Conservation (phyloP, 2,329 filamentous ascomycete species). For the Apiospora sp. region DNA sequence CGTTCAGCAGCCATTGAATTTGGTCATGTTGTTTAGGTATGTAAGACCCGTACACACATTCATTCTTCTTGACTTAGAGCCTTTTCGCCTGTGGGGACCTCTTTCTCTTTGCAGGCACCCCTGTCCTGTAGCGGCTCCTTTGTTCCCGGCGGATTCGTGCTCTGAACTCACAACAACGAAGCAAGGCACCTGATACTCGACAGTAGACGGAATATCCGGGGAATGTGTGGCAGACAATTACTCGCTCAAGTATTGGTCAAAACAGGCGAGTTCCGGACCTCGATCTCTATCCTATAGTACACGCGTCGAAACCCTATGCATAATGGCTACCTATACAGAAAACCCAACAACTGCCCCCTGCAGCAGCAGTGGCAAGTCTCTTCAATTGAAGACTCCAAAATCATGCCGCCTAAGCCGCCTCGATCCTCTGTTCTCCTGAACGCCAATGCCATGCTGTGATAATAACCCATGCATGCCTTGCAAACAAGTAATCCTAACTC, state of each 20-base stretch:
- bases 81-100: neutral
- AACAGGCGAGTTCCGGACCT: conserved; percentile 2
- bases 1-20: neutral
- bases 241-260: neutral
- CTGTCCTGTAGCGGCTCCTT: neutral
- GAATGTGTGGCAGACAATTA: neutral
- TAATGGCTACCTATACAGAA: conserved; percentile 22
- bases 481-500: conserved; percentile 23
- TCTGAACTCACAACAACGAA: neutral
- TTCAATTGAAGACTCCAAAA: conserved; percentile 8
- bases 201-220: neutral
- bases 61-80: neutral
- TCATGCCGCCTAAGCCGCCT: neutral
- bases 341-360: conserved; percentile 6
- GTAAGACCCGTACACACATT: neutral
- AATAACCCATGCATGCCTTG: conserved; percentile 23
- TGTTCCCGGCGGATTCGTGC: neutral
- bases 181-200: neutral
- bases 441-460: conserved; percentile 25
- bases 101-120: neutral
- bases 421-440: conserved; percentile 20
- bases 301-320: conserved; percentile 19
- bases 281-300: conserved; percentile 21
- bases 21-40: neutral
- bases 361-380: neutral